phyloP scores from a whole-genome alignment of 768 basidiomycete species.

The Phanerochaete sordida region DNA sequence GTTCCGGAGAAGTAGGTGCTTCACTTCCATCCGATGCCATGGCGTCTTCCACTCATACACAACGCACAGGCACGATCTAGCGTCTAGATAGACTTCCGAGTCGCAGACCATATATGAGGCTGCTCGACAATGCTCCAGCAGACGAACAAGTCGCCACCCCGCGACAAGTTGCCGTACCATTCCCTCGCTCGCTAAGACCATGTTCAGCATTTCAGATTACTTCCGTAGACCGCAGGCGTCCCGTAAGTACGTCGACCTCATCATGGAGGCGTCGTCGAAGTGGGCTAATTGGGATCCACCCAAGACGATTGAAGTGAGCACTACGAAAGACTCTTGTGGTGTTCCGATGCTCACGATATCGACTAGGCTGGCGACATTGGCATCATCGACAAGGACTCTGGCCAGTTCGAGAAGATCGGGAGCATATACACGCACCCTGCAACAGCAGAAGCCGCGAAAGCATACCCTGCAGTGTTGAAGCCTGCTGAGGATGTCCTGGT shows the following conservation, averaged over 20 bases:
- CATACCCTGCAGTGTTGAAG: background rate
- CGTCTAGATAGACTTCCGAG: background rate
- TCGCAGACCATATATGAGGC: background rate
- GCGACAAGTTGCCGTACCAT: background rate
- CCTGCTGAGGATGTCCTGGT: background rate
- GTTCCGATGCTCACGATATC: background rate
- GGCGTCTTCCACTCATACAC: no score
- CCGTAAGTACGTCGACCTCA: slow-evolving; percentile 4
- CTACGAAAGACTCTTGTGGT: no score
- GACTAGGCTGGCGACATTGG: background rate
- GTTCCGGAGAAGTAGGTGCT: no score
- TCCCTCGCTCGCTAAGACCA: background rate
- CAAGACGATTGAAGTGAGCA: background rate
- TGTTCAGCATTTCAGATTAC: background rate
- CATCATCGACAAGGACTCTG: background rate
- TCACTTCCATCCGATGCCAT: no score
- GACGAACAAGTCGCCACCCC: background rate
- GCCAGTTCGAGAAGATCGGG: background rate
- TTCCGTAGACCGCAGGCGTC: background rate
- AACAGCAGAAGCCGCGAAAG: background rate
- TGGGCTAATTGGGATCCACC: slow-evolving; percentile 1
- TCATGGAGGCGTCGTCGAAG: background rate
- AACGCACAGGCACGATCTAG: no score
- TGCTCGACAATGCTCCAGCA: background rate
- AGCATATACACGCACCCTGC: background rate